A percentile compares a stretch with the other conserved stretches of the same genome.
Evolutionary conservation across 2,329 filamentous ascomycete genomes (phyloP).

Genomic region (Tothia fuscella): DNA sequence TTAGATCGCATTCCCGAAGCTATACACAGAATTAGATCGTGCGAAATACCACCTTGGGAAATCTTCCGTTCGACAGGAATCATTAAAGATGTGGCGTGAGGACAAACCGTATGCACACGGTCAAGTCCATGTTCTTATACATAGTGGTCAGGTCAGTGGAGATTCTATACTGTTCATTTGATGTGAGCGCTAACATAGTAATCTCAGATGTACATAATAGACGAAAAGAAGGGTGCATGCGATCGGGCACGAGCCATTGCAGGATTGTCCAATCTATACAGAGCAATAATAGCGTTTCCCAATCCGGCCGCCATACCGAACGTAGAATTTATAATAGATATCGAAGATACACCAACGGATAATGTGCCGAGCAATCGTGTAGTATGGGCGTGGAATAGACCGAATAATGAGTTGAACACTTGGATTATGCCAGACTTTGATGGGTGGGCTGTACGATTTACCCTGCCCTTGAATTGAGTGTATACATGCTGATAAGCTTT

Average conservation of each 20-base stretch:
- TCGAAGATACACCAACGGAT: conserved; percentile 19
- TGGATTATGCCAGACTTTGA: conserved; percentile 17
- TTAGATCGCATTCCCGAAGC: conserved; percentile 14
- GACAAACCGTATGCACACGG: neutral
- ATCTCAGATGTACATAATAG: conserved; percentile 24
- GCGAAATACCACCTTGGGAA: conserved; percentile 9
- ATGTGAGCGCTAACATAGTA: neutral
- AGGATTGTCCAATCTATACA: conserved; percentile 41
- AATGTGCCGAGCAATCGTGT: conserved; percentile 1
- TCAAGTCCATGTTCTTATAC: conserved; percentile 19
- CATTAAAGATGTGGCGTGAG: neutral
- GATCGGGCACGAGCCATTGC: conserved; percentile 25
- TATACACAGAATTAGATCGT: conserved; percentile 19
- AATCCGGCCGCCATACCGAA: conserved; percentile 31
- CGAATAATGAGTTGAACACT: conserved; percentile 10
- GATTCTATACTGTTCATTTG: neutral
- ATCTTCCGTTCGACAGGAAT: neutral
- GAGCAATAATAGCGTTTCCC: conserved; percentile 40
- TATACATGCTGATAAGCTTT: neutral
- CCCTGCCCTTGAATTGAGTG: neutral
- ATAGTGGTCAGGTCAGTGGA: conserved; percentile 17
- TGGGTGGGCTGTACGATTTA: conserved; percentile 11
- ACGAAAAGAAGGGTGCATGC: conserved; percentile 15
- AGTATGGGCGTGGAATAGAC: conserved; percentile 12
- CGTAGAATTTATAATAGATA: conserved; percentile 40